Percentiles rank a stretch among this genome's conserved stretches.
These are phyloP conservation scores for Ganoderma resinaceum DNA, from an alignment of 1,284 basidiomycete genomes.

Conservation along the genomic window DNA sequence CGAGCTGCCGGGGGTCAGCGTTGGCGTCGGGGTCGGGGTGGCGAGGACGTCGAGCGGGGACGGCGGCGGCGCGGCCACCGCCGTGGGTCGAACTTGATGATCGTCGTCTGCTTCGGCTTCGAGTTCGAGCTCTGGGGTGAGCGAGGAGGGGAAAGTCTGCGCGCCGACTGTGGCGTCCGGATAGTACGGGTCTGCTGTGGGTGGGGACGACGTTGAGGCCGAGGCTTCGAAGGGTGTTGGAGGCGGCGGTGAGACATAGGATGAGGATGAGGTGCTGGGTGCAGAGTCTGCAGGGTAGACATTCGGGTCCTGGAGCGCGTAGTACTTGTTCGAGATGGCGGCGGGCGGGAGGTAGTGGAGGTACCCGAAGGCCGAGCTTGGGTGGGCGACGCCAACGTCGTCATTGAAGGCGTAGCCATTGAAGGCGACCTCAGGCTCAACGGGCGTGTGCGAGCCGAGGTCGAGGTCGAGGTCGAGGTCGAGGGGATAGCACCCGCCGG, in stretches of 20 bases:
- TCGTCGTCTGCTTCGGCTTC: neutral
- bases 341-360: conserved; percentile 28
- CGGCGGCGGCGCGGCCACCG: neutral
- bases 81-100: neutral
- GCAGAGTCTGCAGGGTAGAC: conserved; percentile 10
- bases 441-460: neutral
- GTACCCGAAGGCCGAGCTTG: neutral
- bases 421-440: neutral
- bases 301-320: conserved; percentile 28
- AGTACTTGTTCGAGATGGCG: conserved; percentile 29
- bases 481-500: too few species aligned
- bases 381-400: neutral
- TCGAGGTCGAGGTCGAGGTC: neutral
- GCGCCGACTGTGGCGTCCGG: neutral
- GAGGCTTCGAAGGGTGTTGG: neutral
- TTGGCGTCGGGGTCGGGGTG: neutral
- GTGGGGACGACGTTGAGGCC: neutral
- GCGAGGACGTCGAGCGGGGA: neutral
- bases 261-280: neutral
- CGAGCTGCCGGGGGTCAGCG: neutral
- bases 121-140: neutral
- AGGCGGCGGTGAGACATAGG: neutral
- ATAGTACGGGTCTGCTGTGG: neutral
- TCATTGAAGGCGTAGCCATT: neutral
- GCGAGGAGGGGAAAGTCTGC: neutral